Base-by-base conservation (phyloP, 345 rosid genomes). In the Reutealis trisperma region DNA sequence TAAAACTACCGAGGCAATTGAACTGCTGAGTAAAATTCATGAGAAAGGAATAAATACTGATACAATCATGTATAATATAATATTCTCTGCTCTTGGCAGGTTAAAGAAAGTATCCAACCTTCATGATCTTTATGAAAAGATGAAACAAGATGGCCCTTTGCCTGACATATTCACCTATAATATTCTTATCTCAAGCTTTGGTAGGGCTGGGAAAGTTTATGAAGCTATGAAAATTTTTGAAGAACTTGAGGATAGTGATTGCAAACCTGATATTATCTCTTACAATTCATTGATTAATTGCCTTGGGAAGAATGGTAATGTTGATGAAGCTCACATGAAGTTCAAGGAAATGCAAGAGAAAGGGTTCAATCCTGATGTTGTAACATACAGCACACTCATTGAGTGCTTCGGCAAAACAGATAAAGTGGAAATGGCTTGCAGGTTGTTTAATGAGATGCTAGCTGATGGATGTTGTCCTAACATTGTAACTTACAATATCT, bases 391-490 rank as follows among this genome's bases (percentile, higher is more conserved):
- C 80, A 95, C 97, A 0, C 83, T 95, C 18, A 95, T 93, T 2
- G 98, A 95, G 83, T 95, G 99, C 80, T 93, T 93, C 80, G 99
- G 99, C 37, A 95, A 93, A 85, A 89, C 96, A 0, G 92, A 90
- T 67, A 90, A 88, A 85, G 93, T 93, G 41, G 97, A 95, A 67
- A 95, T 90, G 96, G 97, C 97, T 47, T 81, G 89, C 72, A 77
- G 91, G 55, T 85, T 95, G 86, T 93, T 93, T 1, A 92, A 93
- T 68, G 89, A 92, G 87, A 95, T 93, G 99, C 82, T 90, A 51
- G 83, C 75, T 15, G 90, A 85, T 71, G 98, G 93, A 21, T 95
- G 99, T 86, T 86, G 47, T n/a, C 97, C 98, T 0, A 93, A 93
- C 85, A 89, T 92, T 82, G 92, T 93, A 67, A 93, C 98, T 0